These are phyloP conservation scores for Dysphania ambrosioides DNA, from an alignment of 148 eudicot species.

Conservation along the genomic window DNA sequence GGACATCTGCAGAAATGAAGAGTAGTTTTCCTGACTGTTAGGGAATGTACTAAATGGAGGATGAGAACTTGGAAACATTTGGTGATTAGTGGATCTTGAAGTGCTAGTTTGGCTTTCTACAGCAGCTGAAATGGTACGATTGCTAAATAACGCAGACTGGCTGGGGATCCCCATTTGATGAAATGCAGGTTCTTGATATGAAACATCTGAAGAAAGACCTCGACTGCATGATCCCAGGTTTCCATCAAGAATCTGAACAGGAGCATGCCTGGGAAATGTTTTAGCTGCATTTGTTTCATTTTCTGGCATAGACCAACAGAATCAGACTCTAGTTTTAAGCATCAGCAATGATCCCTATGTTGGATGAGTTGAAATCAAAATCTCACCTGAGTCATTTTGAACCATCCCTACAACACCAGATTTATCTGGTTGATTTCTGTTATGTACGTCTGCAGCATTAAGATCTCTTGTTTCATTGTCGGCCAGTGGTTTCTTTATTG, in stretches of 20 bases:
- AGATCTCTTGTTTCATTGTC: conserved; percentile 39
- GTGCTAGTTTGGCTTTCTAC: conserved; percentile 45
- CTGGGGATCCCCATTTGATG: conserved; percentile 43
- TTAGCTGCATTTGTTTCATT: conserved; percentile 44
- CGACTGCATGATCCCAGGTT: conserved; percentile 43
- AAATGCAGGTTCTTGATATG: conserved; percentile 47
- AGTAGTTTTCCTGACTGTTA: conserved; percentile 52
- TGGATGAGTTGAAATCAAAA: conserved; percentile 17
- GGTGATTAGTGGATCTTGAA: conserved; percentile 48
- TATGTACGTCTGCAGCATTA: conserved; percentile 32
- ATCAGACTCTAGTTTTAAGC: conserved; percentile 21
- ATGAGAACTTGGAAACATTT: conserved; percentile 47
- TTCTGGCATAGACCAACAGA: conserved; percentile 26
- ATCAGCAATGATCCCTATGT: conserved; percentile 25
- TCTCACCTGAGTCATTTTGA: conserved; percentile 39
- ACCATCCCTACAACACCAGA: conserved; percentile 36
- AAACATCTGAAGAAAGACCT: conserved; percentile 42
- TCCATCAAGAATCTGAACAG: conserved; percentile 82
- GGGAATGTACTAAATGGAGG: conserved; percentile 45
- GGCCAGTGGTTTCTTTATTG: conserved; percentile 25
- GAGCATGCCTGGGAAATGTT: conserved; percentile 67
- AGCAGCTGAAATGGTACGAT: conserved; percentile 45
- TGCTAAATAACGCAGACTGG: conserved; percentile 39
- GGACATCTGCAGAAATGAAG: conserved; percentile 57
- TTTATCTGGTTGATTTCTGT: conserved; percentile 29